Evolutionary conservation across 2,329 filamentous ascomycete genomes (phyloP), one percentile per base, ranked within the genome.

Genomic region (Clonostachys byssicola): DNA sequence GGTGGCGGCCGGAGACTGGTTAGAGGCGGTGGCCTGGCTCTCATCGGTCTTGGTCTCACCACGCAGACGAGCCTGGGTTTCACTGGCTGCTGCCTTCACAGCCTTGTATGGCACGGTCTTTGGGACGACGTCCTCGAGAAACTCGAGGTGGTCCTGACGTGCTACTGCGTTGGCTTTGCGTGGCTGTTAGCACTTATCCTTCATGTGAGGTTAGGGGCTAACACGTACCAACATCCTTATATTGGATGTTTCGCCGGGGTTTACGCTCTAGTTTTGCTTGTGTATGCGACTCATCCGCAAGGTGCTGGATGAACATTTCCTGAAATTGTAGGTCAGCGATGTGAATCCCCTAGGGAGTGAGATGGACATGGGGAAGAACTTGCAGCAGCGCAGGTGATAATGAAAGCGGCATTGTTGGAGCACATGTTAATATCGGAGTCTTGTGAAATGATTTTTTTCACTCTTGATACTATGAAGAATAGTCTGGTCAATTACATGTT

Each of bases 241-340:
- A 99, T 65, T 97, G 94, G 52, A 99, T 87, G 60, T 95, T 96
- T 51, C 92, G 84, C 48, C 94, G 80, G 6, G 92, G 92, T 66
- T 97, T 97, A 57, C 87, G 82, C 68, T 97, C 94, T 1, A 91
- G 80, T 62, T 94, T 95, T 58, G 92, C 88, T 59, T 95, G 88
- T 59, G 88, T 92, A 64, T 95, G 85, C 23, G 87, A 86, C 64
- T 95, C 88, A 52, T 87, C 80, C 17, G 92, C 85, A 23, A 99
- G 80, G 65, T 97, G 88, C 65, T 96, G 90, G 55, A 99, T 86
- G 71, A 99, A 97, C 78, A 96, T 85, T 70, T 99, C 94, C 86
- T 92, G 48, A 16, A 12, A n/a, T 35, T 5, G 16, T 42, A 30
- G 8, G 23, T 30, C 8, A 30, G 23, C 23, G 10, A 30, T 30